Evolutionary conservation across 331 rosid species (phyloP).

Genomic region (Quercus phellos): DNA sequence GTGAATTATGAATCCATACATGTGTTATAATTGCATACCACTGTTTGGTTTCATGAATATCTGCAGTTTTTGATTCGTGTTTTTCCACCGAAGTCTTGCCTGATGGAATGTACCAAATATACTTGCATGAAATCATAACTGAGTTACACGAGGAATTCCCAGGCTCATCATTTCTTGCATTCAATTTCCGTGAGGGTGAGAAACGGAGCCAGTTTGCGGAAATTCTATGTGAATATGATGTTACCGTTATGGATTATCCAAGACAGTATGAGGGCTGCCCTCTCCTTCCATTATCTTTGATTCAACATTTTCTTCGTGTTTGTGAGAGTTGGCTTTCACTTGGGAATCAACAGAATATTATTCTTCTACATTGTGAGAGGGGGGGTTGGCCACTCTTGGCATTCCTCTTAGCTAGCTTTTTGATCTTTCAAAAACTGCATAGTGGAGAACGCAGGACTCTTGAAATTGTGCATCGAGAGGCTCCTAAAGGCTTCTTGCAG

Average conservation of each 20-base stretch:
- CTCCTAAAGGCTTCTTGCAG: slow-evolving; percentile 86
- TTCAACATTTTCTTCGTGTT: slow-evolving; percentile 83
- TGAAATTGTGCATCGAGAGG: slow-evolving; percentile 85
- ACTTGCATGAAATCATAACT: slow-evolving; percentile 58
- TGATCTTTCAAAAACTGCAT: slow-evolving; percentile 59
- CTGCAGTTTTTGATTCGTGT: slow-evolving; percentile 88
- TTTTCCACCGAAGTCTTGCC: slow-evolving; percentile 81
- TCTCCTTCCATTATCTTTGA: slow-evolving; percentile 62
- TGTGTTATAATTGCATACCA: not conserved
- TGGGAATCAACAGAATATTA: slow-evolving; percentile 54
- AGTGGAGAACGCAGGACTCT: slow-evolving; percentile 74
- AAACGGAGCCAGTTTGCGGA: slow-evolving; percentile 59
- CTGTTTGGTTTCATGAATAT: not conserved
- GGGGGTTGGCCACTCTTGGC: slow-evolving; percentile 96
- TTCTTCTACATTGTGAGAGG: slow-evolving; percentile 83
- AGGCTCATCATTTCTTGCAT: slow-evolving; percentile 74
- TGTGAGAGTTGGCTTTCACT: slow-evolving; percentile 73
- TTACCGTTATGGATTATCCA: slow-evolving; percentile 75
- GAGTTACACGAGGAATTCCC: slow-evolving; percentile 88
- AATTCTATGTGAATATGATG: slow-evolving; percentile 61
- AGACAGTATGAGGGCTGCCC: slow-evolving; percentile 93
- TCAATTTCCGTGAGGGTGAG: slow-evolving; percentile 89
- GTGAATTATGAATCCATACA: not conserved
- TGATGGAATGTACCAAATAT: slow-evolving; percentile 70
- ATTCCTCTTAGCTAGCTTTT: slow-evolving; percentile 61